Base-by-base conservation (phyloP, 306 rosid species). In the Cicer cuneatum region DNA sequence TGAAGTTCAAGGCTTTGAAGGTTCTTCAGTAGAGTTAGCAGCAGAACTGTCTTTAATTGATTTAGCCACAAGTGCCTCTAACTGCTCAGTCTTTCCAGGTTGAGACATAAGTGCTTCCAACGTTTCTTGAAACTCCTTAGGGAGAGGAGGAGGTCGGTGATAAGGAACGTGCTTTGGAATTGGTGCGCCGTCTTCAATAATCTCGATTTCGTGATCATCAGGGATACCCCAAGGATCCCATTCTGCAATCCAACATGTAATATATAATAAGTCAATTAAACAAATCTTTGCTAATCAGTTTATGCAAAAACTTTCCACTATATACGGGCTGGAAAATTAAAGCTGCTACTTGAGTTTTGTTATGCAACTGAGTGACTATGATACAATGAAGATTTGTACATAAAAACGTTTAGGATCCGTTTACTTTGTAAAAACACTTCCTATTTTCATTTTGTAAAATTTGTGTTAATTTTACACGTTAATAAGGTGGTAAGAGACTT, bases 151-250 rank as follows among this genome's bases (percentile, higher is more conserved):
- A 29, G 97, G 97, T 71, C 96, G 86, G 86, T 91, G 96, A 46
- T 81, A 72, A 40, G 97, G 97, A 67, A 93, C 76, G 6, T 93
- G 98, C 83, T 82, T 88, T 7, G 98, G 97, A 87, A 91, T 88
- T 33, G 97, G 95, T 60, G 98, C 93, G 74, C 90, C 87, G 13
- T 94, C 87, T 86, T 92, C 97, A 5, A 94, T 79, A 77, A 92
- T 88, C 85, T 94, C 99, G 14, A 90, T 82, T 82, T 88, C 93
- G 37, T 92, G 79, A 76, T 90, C 96, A 56, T 90, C 95, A 9
- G 96, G 97, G 53, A 87, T 83, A 74, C 97, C 97, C 99, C 99
- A 94, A 5, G 96, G 92, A 69, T 89, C 88, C 96, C 93, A 94
- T 81, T 90, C 99, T 92, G 90, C 86, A 82, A 59, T 33, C n/a